Percentiles rank a stretch among this genome's conserved stretches.
These are phyloP conservation scores for Marchantia polymorpha DNA, from an alignment of 225 moss, liverwort and hornwort genomes.

Conservation along the genomic window DNA sequence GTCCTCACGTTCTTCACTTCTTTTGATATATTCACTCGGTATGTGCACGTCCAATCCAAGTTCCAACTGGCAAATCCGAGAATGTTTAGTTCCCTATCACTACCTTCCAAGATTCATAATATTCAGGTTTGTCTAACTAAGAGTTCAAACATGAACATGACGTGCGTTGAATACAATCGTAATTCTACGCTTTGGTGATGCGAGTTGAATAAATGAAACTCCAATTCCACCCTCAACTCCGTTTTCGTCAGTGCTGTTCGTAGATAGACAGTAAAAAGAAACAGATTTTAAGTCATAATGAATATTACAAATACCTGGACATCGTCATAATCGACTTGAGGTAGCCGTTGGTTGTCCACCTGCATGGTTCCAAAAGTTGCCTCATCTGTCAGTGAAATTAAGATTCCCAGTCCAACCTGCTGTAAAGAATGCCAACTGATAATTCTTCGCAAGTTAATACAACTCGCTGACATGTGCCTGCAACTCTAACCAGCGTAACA, in stretches of 20 bases:
- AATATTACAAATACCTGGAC: conserved; percentile 42
- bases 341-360: conserved; percentile 73
- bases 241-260: neutral
- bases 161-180: neutral
- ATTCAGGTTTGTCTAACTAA: neutral
- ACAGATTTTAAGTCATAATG: neutral
- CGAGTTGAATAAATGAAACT: neutral
- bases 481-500: neutral
- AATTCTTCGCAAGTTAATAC: neutral
- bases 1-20: conserved; percentile 56
- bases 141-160: neutral
- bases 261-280: neutral
- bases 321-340: conserved; percentile 56
- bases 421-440: neutral
- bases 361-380: neutral
- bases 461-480: neutral
- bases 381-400: neutral
- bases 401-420: neutral
- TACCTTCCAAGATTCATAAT: neutral
- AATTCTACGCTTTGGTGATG: neutral
- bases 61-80: conserved; percentile 47
- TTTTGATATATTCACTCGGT: conserved; percentile 70
- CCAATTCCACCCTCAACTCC: neutral
- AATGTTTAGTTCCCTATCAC: neutral
- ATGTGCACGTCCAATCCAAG: conserved; percentile 61